Conservation (phyloP, 2,329 filamentous ascomycete species). For the Diaporthe helianthi region DNA sequence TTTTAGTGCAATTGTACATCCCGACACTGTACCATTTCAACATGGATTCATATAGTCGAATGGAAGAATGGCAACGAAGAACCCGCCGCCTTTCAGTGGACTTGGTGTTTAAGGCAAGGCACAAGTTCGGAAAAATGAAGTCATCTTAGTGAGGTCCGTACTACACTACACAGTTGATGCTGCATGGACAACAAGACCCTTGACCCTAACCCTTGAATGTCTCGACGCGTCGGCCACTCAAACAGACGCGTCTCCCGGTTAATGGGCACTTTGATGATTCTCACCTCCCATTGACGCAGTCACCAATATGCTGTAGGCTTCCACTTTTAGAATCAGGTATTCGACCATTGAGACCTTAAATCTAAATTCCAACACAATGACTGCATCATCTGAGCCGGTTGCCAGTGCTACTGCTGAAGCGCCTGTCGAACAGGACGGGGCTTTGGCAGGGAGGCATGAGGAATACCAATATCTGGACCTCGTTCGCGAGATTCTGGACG, state of each 20-base stretch:
- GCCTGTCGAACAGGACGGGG: slow-evolving; percentile 18
- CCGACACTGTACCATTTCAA: not conserved
- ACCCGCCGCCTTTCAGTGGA: too few relatives aligned
- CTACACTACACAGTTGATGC: too few relatives aligned
- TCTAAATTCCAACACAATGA: not conserved
- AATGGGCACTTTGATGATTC: not conserved
- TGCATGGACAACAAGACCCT: too few relatives aligned
- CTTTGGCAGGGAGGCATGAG: slow-evolving; percentile 65
- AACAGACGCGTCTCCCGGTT: slow-evolving; percentile 19
- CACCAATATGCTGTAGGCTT: not conserved
- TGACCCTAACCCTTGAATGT: not conserved
- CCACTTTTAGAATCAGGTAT: not conserved
- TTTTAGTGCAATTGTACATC: not conserved
- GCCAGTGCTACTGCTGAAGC: not conserved
- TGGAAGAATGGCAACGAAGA: not conserved
- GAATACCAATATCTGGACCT: slow-evolving; percentile 94
- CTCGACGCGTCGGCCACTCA: not conserved
- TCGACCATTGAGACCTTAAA: not conserved
- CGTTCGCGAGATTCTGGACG: slow-evolving; percentile 80
- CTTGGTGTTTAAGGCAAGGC: not conserved
- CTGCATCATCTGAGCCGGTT: slow-evolving; percentile 25
- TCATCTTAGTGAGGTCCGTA: not conserved
- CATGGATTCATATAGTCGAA: not conserved
- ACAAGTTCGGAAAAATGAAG: not conserved
- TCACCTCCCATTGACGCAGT: not conserved